phyloP scores from a whole-genome alignment of 208 protist genomes.

The Leishmania tarentolae region DNA sequence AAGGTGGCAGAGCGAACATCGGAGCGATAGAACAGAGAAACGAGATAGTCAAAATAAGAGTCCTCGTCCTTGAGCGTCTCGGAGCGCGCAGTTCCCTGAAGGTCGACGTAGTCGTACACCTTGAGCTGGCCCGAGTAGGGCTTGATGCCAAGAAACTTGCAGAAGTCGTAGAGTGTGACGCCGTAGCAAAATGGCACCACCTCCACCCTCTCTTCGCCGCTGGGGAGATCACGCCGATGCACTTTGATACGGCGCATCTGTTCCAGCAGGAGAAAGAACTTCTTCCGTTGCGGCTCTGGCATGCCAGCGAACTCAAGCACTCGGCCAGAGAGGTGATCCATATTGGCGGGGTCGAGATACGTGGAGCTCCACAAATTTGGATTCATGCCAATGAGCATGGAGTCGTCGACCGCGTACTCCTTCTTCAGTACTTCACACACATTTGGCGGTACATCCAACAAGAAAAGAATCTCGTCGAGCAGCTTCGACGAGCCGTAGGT shows the following conservation, averaged over 20 bases:
- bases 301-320: constrained; percentile 86
- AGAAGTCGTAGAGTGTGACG: constrained; percentile 81
- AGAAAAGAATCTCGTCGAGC: constrained; percentile 66
- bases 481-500: constrained; percentile 59
- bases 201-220: constrained; percentile 31
- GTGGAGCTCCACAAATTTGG: constrained; percentile 71
- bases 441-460: constrained; percentile 46
- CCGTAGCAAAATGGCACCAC: constrained; percentile 63
- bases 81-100: constrained; percentile 50
- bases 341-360: constrained; percentile 79
- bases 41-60: constrained; percentile 82
- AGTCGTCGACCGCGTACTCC: constrained; percentile 84
- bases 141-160: constrained; percentile 51
- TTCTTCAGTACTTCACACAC: constrained; percentile 61
- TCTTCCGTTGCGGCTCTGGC: constrained; percentile 38
- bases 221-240: constrained; percentile 59
- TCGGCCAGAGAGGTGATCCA: constrained; percentile 86
- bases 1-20: constrained; percentile 65
- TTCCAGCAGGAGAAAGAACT: constrained; percentile 67
- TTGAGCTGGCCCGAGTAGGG: constrained; percentile 87
- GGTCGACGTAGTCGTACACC: constrained; percentile 81
- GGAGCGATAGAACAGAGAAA: constrained; percentile 75
- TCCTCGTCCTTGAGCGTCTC: constrained; percentile 80
- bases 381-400: constrained; percentile 82
- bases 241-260: constrained; percentile 87